Base-by-base conservation (phyloP, 2,329 filamentous ascomycete genomes). In the Ceratocystis lukuohia region DNA sequence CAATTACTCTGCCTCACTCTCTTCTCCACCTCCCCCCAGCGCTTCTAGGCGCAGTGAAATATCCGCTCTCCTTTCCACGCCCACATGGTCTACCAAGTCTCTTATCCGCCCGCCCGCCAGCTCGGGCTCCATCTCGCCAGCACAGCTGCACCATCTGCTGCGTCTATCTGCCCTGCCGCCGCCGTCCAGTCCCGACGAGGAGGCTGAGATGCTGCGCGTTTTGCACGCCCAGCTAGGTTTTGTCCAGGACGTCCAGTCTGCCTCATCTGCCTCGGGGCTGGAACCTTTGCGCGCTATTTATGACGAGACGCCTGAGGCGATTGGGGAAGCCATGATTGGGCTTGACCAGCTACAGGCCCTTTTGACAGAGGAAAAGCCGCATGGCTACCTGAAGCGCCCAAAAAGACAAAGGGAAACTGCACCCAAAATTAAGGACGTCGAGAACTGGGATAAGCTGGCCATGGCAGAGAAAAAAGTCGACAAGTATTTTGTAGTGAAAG, bases 211-310 rank as follows among this genome's bases (percentile, higher is more conserved):
- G 84, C 81, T 96, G 2, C 73, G 81, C 25, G 92, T 87, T 0
- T 81, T 99, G 1, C 82, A 86, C 64, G 85, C 88, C 41, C 94
- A 99, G 73, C 82, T 99, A 0, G 87, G 88, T 72, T 99, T 99
- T 73, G 91, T 97, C n/a, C 86, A 84, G 69, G 84, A 91, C 69
- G 86, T 97, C 22, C 92, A 96, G 72, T 78, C 81, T 57, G 59
- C 57, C 15, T 56, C 44, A 87, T 96, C 62, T 83, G 96, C 0
- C 76, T 30, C 56, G 2, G 85, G 82, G 2, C 79, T 96, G 0
- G 80, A 85, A 66, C 92, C 94, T 0, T 76, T 99, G 56, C 81
- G 84, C 63, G 87, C 87, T 57, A 87, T 97, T 67, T 84, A 90
- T 65, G 93, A 97, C 74, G 92, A 94, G 77, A 89, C 88, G 1